A percentile compares a stretch with the other conserved stretches of the same genome.
These are phyloP conservation scores for Yarrowia hollandica DNA, from an alignment of 805 yeast species.

Conservation along the genomic window DNA sequence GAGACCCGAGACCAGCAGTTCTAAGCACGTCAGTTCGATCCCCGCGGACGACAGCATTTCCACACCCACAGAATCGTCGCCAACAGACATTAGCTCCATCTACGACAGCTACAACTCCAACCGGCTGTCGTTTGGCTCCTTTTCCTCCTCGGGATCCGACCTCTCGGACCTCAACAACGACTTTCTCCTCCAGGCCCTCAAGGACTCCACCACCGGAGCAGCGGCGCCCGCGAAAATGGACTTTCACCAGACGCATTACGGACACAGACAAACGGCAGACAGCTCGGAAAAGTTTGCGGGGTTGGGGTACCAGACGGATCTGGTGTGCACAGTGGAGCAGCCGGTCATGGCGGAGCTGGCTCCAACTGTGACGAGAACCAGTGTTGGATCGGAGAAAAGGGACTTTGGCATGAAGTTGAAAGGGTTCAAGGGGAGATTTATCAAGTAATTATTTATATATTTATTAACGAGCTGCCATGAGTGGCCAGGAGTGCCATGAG, in stretches of 20 bases:
- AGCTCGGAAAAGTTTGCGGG: conserved; percentile 7
- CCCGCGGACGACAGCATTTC: too few relatives aligned
- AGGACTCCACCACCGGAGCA: not conserved
- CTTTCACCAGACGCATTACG: conserved; percentile 12
- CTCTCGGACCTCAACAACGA: conserved; percentile 6
- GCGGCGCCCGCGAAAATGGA: not conserved
- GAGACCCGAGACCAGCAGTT: too few relatives aligned
- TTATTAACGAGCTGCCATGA: not conserved
- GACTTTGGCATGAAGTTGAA: not conserved
- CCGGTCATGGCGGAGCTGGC: too few relatives aligned
- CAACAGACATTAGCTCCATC: too few relatives aligned
- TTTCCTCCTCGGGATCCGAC: conserved; percentile 9
- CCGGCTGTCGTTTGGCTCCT: conserved; percentile 1
- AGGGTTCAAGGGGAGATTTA: not conserved
- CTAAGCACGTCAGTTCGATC: too few relatives aligned
- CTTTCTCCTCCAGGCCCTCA: conserved; percentile 11
- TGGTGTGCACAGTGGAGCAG: too few relatives aligned
- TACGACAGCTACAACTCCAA: conserved; percentile 3
- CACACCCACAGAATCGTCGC: too few relatives aligned
- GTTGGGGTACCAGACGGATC: conserved; percentile 3
- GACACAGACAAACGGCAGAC: conserved; percentile 5
- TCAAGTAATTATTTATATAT: conserved; percentile 18
- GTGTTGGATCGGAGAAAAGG: not conserved
- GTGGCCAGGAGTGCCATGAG: too few relatives aligned
- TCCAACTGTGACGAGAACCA: not conserved